Evolutionary conservation across 2,329 filamentous ascomycete genomes (phyloP), one percentile per base, ranked within the genome.

Genomic region (Echinosphaeria canescens): DNA sequence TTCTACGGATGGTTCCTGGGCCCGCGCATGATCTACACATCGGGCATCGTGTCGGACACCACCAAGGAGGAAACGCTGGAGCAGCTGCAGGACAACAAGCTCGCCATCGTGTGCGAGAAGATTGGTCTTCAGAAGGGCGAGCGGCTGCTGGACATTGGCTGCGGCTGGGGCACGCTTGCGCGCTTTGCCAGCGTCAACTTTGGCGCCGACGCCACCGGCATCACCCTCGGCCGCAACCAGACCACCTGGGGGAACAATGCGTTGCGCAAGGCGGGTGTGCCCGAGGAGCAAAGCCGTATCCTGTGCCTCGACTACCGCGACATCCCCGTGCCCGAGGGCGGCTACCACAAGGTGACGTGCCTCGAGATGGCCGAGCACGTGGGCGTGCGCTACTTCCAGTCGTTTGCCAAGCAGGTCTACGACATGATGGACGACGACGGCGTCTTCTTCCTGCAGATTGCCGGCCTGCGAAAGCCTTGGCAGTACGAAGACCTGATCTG

Each of bases 311-410:
- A 95, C 51, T 98, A 95, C 61, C 81, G 88, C 43, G 88, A 95
- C 44, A 84, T 88, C 37, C 79, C 81, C 15, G 64, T 78, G 13
- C 73, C 79, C 13, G 54, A 75, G 39, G 75, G 74, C 35, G 62
- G 65, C 31, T 95, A 85, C 61, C 70, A 90, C 54, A 91, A 92
- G 59, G 93, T 95, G 44, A 92, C 84, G 39, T 91, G 81, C 51
- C 70, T 95, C 29, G 88, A 98, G 54, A 95, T 95, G 88, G 84
- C 81, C 29, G 88, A 95, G 61, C 88, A 98, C 56, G 88, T 95
- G 39, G 88, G 88, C 56, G 78, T 95, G 33, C 76, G 82, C 37
- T 78, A 92, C 54, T 75, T 95, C 44, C 56, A 59, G 31, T 53
- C 56, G 34, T 95, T 98, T 61, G 56, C 84, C 41, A 68, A 61